A percentile compares a stretch with the other conserved stretches of the same genome.
Conservation (phyloP, 129 eudicot species). For the Rutidosis leptorrhynchoides region DNA sequence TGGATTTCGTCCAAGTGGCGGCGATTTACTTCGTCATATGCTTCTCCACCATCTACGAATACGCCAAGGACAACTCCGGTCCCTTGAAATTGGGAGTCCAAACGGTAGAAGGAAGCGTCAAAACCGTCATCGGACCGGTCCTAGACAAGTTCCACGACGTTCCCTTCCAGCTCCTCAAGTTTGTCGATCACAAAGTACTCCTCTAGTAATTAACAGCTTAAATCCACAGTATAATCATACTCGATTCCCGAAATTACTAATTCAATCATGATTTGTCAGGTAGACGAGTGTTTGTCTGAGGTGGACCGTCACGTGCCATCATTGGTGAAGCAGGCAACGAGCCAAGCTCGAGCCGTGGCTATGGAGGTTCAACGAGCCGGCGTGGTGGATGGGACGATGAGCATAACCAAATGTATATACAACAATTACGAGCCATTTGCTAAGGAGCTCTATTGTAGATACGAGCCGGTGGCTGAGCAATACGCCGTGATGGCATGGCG, state of each 20-base stretch:
- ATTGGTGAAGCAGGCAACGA: not conserved
- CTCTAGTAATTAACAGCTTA: not conserved
- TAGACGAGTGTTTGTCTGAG: not conserved
- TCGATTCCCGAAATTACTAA: not conserved
- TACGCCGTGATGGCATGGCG: not conserved
- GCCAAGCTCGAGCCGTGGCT: not conserved
- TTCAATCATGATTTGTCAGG: not conserved
- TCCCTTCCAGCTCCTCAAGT: not conserved
- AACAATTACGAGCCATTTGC: not conserved
- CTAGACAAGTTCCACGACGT: not conserved
- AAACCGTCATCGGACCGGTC: not conserved
- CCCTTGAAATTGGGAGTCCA: not conserved
- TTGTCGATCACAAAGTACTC: not conserved
- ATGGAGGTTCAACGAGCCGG: not conserved
- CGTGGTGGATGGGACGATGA: not conserved
- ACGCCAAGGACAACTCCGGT: not conserved
- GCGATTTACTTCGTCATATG: not conserved
- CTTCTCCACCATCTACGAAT: not conserved
- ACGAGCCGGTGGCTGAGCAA: not conserved
- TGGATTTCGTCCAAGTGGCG: not conserved
- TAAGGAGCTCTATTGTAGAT: not conserved
- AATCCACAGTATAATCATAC: too few species aligned
- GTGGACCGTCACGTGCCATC: not conserved
- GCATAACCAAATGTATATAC: not conserved
- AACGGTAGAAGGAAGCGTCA: not conserved